Evolutionary conservation across 1,284 basidiomycete genomes (phyloP), one percentile per base, ranked within the genome.

Genomic region (Gymnopus androsaceus): DNA sequence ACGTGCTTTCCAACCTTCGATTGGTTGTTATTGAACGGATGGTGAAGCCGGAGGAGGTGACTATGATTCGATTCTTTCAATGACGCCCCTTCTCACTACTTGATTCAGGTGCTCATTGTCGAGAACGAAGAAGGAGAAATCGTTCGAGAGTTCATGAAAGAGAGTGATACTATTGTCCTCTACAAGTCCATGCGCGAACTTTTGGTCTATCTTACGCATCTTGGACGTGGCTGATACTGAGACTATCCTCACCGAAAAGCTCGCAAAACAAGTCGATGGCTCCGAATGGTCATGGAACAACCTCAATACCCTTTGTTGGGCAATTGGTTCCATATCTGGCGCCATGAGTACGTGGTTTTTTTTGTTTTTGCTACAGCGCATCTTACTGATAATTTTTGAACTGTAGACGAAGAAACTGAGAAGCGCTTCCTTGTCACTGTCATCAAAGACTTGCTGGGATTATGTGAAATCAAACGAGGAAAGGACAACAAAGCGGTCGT

Each of bases 401-500:
- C 50, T 57, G 21, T 54, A 95, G 94, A 95, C 68, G 95, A 98
- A 76, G 97, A 99, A 71, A 95, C 94, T 2, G 96, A 99, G 75
- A 99, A 98, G 73, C 91, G 97, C 36, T 99, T 99, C 83, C 77
- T 99, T 62, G 97, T 99, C 25, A 98, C 95, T 2, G 97, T 99
- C 65, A 99, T 99, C 80, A 99, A 99, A 76, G 97, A 99, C 66
- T 78, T 99, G 15, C 82, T 99, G 9, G 96, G 97, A 2, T 75
- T 99, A 28, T 95, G 93, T 69, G 97, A 99, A 77, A 95, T 98
- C 77, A 99, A 99, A 77, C 90, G 96, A 52, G 97, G 97, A 50
- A 99, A 99, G 75, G 97, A 99, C 77, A 99, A 99, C 84, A 99
- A 99, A 73, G 97, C 97, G 1, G 95, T 99, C 59, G 97, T 99